These are phyloP conservation scores for Picea sitchensis DNA, from an alignment of 75 land plant genomes.

Conservation along the genomic window DNA sequence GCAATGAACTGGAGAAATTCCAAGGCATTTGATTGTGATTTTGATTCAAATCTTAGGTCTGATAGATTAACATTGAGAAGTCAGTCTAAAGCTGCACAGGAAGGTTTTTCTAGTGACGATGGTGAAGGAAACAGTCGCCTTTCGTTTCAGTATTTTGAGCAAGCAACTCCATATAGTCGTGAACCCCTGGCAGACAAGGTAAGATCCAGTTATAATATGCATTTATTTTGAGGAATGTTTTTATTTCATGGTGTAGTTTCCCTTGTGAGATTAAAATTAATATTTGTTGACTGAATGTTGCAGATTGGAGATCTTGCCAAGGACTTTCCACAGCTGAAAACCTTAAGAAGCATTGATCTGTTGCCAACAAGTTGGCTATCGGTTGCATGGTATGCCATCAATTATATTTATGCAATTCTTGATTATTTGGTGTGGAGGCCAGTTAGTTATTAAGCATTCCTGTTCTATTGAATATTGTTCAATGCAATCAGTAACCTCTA, in stretches of 20 bases:
- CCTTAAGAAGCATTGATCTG: conserved; percentile 68
- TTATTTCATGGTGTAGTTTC: background rate
- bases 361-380: conserved; percentile 82
- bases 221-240: background rate
- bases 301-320: conserved; percentile 62
- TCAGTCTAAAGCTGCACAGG: conserved; percentile 16
- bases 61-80: conserved; percentile 29
- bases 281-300: background rate
- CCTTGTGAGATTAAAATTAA: background rate
- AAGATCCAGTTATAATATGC: conserved; percentile 2
- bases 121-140: conserved; percentile 32
- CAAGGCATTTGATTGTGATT: background rate
- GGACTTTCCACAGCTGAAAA: conserved; percentile 48
- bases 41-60: conserved; percentile 10
- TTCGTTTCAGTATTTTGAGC: conserved; percentile 53
- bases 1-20: conserved; percentile 1
- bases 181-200: conserved; percentile 80
- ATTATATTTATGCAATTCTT: background rate
- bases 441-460: background rate
- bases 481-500: background rate
- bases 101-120: conserved; percentile 57
- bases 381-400: conserved; percentile 68
- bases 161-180: conserved; percentile 51
- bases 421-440: background rate
- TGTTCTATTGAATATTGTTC: background rate